Evolutionary conservation across 2,329 filamentous ascomycete genomes (phyloP), one percentile per base, ranked within the genome.

Genomic region (Paecilomyces fulvus): DNA sequence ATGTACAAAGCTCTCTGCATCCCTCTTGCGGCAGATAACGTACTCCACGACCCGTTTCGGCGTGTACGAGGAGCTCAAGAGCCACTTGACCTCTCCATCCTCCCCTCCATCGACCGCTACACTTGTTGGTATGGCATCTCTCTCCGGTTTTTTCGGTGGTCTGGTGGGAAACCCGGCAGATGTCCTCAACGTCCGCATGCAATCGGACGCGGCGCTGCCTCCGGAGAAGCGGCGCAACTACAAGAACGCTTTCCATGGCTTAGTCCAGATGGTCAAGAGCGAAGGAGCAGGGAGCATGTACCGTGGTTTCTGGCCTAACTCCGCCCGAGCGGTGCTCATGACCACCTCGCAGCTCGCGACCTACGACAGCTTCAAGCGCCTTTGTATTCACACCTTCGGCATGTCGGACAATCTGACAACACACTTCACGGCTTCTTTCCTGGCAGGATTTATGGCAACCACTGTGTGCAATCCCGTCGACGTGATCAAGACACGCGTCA

Each of bases 181-280:
- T 71, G 91, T 99, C 31, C 80, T 96, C 67, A 99, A 99, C 74
- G 94, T 99, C 52, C 90, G 94, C 63, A 99, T 99, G 94, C 94
- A 99, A 76, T 90, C 95, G 75, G 94, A 88, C 65, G 86, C 89
- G 2, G 85, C 90, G 0, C 83, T 96, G 1, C 88, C 91, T 0
- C 67, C 76, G 0, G 80, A 81, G 4, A 78, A 95, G 67, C 85
- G 90, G 51, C 83, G 92, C 56, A 94, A 95, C 73, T 99, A 99
- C 77, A 87, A 85, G 61, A 83, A 97, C 72, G 94, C 92, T 2
- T 72, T 96, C 51, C 87, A 97, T 69, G 94, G 94, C 28, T 79
- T 97, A 65, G 75, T 88, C 25, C 85, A 90, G 61, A 96, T 97
- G 89, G 82, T 86, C n/a, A 83, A 87, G 56, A 85, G 90, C 62